phyloP scores from a whole-genome alignment of 345 rosid genomes.

The Brassica nigra region DNA sequence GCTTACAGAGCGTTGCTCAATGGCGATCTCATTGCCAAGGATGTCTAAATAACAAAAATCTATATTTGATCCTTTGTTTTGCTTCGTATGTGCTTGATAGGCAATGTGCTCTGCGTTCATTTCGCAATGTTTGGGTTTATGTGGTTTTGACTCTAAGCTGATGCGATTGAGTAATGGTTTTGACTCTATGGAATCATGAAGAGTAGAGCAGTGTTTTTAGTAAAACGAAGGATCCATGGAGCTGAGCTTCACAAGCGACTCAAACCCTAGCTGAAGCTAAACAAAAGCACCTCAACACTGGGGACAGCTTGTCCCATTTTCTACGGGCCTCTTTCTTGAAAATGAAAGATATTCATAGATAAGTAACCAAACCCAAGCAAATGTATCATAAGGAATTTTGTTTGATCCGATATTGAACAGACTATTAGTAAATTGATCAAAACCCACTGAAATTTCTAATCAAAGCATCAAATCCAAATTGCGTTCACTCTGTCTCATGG shows the following conservation, averaged over 20 bases:
- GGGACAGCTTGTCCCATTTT: too few relatives aligned
- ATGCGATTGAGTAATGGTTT: background rate
- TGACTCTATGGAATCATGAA: background rate
- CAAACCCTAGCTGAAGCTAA: too few relatives aligned
- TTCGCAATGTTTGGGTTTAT: background rate
- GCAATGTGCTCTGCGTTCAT: background rate
- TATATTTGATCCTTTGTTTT: slow-evolving; percentile 10
- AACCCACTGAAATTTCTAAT: background rate
- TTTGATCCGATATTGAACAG: background rate
- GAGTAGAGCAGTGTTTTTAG: too few relatives aligned
- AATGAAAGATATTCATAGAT: slow-evolving; percentile 20
- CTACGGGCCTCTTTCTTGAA: background rate
- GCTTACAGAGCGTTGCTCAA: slow-evolving; percentile 91
- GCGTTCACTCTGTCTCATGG: background rate
- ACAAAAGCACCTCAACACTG: too few relatives aligned
- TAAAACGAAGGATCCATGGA: too few relatives aligned
- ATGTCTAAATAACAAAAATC: slow-evolving; percentile 46
- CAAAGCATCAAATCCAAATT: background rate
- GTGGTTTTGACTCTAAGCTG: background rate
- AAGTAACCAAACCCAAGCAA: background rate
- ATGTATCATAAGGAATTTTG: background rate
- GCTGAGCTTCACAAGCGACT: too few relatives aligned
- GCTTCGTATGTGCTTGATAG: slow-evolving; percentile 2
- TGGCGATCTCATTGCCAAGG: slow-evolving; percentile 87
- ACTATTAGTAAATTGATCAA: background rate